phyloP scores from a whole-genome alignment of 1,139 yeast genomes.

The Saccharomyces hybrid region DNA sequence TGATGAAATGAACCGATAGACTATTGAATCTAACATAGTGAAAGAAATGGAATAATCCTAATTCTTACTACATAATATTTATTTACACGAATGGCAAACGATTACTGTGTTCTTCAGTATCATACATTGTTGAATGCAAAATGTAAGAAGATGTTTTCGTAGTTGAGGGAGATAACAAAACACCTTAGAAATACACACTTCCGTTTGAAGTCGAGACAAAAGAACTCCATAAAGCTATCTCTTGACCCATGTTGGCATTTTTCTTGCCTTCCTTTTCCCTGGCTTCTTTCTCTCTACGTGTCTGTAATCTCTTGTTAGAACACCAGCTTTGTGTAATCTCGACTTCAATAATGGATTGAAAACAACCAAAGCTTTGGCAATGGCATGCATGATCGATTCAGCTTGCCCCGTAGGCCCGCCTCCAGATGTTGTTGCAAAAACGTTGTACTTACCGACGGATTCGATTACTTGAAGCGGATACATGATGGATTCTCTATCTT shows the following conservation, averaged over 20 bases:
- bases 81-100: neutral
- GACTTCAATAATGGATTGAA: too few species aligned
- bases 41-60: too few species aligned
- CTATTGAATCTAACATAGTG: too few species aligned
- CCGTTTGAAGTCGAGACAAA: neutral
- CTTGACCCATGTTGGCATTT: slow-evolving; percentile 97
- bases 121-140: neutral
- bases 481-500: too few species aligned
- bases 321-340: too few species aligned
- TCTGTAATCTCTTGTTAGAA: slow-evolving; percentile 55
- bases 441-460: too few species aligned
- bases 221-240: slow-evolving; percentile 39
- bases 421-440: too few species aligned
- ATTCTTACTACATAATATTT: neutral
- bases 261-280: slow-evolving; percentile 94
- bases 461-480: too few species aligned
- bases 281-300: slow-evolving; percentile 98
- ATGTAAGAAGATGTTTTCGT: neutral
- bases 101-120: neutral
- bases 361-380: too few species aligned
- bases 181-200: neutral
- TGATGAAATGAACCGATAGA: neutral
- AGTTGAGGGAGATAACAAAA: neutral
- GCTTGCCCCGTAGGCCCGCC: too few species aligned
- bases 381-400: too few species aligned